Evolutionary conservation across 1,284 basidiomycete genomes (phyloP), one percentile per base, ranked within the genome.

Genomic region (Xanthoconium separans): DNA sequence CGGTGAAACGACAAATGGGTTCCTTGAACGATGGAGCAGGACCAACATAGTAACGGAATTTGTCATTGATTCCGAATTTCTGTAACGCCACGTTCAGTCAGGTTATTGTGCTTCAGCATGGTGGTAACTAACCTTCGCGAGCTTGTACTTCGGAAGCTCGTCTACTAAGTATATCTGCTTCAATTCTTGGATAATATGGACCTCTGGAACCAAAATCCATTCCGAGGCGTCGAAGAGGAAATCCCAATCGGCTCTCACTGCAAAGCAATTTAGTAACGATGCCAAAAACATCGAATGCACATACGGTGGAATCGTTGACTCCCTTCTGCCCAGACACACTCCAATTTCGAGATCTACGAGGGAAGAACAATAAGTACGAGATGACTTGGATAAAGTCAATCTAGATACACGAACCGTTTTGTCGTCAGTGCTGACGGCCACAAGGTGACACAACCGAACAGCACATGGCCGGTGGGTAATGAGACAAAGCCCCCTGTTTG

Each of bases 201-300:
- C 2, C 20, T 55, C 51, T 0, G 51, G 46, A 5, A 55, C 16
- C 27, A 54, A 34, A 0, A 44, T 2, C 43, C 55, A 56, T 5
- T 45, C 2, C 3, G 11, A 1, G 0, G 41, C 7, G 33, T 56
- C 11, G 15, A 56, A 50, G 1, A 50, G 43, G 7, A 2, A 0
- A 45, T 43, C 40, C 55, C 54, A 51, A 40, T 56, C 34, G 1
- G 6, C 2, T 39, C 44, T 15, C 15, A 56, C 54, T 56, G 4
- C 11, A 18, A 47, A 4, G 10, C 8, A 1, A 2, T 18, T 56
- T n/a, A 50, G 34, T 3, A 0, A 3, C 5, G 2, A 12, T 2
- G 4, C 5, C 6, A 6, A 6, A 5, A 33, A 5, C 6, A 27
- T 24, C 24, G 6, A 24, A 24, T n/a, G n/a, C n/a, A n/a, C n/a